Evolutionary conservation across 306 rosid genomes (phyloP).

Genomic region (Prunus padus): DNA sequence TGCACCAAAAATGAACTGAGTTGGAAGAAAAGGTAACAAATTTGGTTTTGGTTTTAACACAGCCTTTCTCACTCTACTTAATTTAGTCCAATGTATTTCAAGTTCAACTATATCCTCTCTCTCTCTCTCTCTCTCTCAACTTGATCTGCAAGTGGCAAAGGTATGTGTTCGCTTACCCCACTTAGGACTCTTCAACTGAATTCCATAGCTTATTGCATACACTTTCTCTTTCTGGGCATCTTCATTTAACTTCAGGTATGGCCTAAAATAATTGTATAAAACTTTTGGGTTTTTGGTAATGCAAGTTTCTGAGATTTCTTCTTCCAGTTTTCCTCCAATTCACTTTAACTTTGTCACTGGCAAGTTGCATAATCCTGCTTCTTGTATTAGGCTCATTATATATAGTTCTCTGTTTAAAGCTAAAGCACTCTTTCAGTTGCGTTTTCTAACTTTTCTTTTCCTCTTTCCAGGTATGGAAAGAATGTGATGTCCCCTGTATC

Average conservation of each 20-base stretch:
- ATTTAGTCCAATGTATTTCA: not conserved
- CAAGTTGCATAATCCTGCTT: too few relatives aligned
- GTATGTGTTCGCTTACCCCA: constrained; percentile 45
- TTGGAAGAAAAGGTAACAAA: constrained; percentile 5
- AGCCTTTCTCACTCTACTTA: not conserved
- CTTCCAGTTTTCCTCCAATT: not conserved
- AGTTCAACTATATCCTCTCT: constrained; percentile 26
- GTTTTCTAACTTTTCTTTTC: constrained; percentile 27
- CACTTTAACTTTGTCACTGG: not conserved
- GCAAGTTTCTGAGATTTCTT: constrained; percentile 5
- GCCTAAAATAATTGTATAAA: not conserved
- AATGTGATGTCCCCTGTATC: constrained; percentile 24
- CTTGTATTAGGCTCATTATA: too few relatives aligned
- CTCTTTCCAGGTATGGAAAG: constrained; percentile 40
- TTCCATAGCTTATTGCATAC: constrained; percentile 17
- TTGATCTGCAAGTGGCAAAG: constrained; percentile 38
- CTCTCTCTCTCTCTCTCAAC: constrained; percentile 24
- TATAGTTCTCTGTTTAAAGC: not conserved
- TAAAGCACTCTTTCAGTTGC: not conserved
- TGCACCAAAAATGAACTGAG: not conserved
- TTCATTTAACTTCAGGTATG: constrained; percentile 18
- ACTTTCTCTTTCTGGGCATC: constrained; percentile 29
- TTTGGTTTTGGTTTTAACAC: not conserved
- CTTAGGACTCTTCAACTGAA: constrained; percentile 38
- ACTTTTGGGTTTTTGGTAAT: constrained; percentile 8